A percentile compares a stretch with the other conserved stretches of the same genome.
Evolutionary conservation across 805 yeast genomes (phyloP).

Genomic region (Yarrowia hollandica): DNA sequence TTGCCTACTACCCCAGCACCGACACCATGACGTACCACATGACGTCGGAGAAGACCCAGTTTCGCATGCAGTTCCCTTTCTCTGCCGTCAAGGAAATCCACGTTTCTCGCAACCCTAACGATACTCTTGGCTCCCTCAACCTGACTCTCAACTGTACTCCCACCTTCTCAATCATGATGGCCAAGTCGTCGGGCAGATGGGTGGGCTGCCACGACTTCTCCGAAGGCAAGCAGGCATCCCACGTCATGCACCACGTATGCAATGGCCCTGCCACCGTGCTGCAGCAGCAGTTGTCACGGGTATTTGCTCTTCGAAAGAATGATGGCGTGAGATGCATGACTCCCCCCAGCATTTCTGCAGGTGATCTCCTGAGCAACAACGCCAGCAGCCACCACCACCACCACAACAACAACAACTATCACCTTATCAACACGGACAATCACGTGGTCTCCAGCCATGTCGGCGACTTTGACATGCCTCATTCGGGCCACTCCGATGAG

Average conservation of each 20-base stretch:
- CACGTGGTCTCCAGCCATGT: slow-evolving; percentile 1
- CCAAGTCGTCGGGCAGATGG: neutral
- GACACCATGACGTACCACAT: slow-evolving; percentile 19
- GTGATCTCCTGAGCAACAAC: no score
- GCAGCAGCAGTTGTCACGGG: slow-evolving; percentile 13
- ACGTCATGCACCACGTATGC: neutral
- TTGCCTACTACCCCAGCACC: slow-evolving; percentile 14
- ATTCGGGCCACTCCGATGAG: no score
- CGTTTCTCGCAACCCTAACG: slow-evolving; percentile 2
- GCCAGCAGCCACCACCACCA: no score
- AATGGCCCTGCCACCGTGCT: neutral
- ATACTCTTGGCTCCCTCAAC: slow-evolving; percentile 1
- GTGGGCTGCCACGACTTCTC: slow-evolving; percentile 12
- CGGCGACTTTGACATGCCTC: slow-evolving; percentile 2
- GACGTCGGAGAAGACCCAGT: slow-evolving; percentile 1
- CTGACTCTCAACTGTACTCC: neutral
- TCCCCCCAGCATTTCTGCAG: neutral
- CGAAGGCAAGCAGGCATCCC: slow-evolving; percentile 15
- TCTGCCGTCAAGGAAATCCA: neutral
- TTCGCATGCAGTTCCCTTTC: slow-evolving; percentile 24
- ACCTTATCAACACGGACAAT: neutral
- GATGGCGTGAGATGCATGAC: neutral
- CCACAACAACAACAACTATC: no score
- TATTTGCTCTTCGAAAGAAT: neutral
- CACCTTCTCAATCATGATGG: neutral